phyloP scores from a whole-genome alignment of 2,329 filamentous ascomycete species.

The Blumeriella jaapii region DNA sequence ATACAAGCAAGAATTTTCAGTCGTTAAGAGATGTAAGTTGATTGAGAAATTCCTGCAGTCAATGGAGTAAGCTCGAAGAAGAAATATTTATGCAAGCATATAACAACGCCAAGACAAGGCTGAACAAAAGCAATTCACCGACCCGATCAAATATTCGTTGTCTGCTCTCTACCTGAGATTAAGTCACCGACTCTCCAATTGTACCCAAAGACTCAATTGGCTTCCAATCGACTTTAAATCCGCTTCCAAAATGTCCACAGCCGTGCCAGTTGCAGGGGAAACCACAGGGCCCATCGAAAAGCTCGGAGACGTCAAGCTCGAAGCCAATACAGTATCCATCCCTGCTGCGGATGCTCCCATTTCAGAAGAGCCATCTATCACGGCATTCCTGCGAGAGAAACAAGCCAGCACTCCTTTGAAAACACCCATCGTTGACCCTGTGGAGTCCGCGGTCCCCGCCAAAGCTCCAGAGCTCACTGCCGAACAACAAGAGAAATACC shows the following conservation, averaged over 20 bases:
- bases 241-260: constrained; percentile 10
- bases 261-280: constrained; percentile 7
- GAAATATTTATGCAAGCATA: too few species aligned
- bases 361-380: constrained; percentile 10
- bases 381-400: constrained; percentile 18
- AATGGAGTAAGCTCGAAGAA: neutral
- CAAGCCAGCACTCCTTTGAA: constrained; percentile 33
- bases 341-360: neutral
- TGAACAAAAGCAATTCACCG: constrained; percentile 6
- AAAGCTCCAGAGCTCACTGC: constrained; percentile 49
- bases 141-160: neutral
- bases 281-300: constrained; percentile 5
- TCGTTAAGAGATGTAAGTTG: too few species aligned
- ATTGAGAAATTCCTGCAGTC: neutral
- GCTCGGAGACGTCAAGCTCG: constrained; percentile 14
- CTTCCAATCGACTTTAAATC: neutral
- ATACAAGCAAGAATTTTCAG: too few species aligned
- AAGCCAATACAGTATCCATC: constrained; percentile 1
- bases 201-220: too few species aligned
- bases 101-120: constrained; percentile 4
- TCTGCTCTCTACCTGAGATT: neutral
- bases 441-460: constrained; percentile 29
- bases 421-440: constrained; percentile 24
- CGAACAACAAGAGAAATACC: constrained; percentile 77
- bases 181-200: neutral